These are phyloP conservation scores for Amanita jacksonii DNA, from an alignment of 768 basidiomycete genomes.

Conservation along the genomic window DNA sequence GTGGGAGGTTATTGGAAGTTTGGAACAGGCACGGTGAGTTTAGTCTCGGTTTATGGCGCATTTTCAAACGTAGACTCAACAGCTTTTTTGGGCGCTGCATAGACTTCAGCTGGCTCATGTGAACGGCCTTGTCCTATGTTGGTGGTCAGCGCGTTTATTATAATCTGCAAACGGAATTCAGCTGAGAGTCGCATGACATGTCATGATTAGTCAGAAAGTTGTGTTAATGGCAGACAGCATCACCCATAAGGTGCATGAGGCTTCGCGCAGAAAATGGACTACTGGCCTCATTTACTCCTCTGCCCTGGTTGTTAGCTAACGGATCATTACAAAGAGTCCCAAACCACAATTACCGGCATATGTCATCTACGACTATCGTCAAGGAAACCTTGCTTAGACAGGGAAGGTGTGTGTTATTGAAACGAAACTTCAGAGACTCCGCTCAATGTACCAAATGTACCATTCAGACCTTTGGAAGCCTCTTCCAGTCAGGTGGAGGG, in stretches of 20 bases:
- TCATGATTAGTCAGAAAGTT: slow-evolving; percentile 33
- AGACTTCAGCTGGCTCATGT: slow-evolving; percentile 45
- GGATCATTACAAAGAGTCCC: slow-evolving; percentile 26
- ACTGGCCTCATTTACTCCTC: slow-evolving; percentile 72
- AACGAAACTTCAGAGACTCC: no score
- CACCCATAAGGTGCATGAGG: slow-evolving; percentile 49
- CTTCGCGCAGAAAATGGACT: slow-evolving; percentile 59
- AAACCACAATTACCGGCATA: slow-evolving; percentile 48
- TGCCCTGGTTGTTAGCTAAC: slow-evolving; percentile 60
- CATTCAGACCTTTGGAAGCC: slow-evolving; percentile 44
- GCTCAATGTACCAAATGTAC: neutral
- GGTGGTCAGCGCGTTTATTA: slow-evolving; percentile 59
- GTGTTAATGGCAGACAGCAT: slow-evolving; percentile 23
- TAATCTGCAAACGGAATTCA: slow-evolving; percentile 24
- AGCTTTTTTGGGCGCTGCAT: slow-evolving; percentile 48
- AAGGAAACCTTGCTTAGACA: slow-evolving; percentile 54
- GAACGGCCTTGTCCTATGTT: slow-evolving; percentile 43
- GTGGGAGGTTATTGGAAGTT: slow-evolving; percentile 24
- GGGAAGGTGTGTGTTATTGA: slow-evolving; percentile 32
- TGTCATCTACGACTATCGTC: slow-evolving; percentile 64
- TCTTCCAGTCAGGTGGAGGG: slow-evolving; percentile 57
- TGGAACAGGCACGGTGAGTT: slow-evolving; percentile 9
- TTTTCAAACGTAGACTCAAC: neutral
- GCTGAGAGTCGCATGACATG: slow-evolving; percentile 19
- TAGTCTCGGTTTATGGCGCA: slow-evolving; percentile 15